These are phyloP conservation scores for Phytophthora citrophthora DNA, from an alignment of 352 stramenopile species.

Conservation along the genomic window DNA sequence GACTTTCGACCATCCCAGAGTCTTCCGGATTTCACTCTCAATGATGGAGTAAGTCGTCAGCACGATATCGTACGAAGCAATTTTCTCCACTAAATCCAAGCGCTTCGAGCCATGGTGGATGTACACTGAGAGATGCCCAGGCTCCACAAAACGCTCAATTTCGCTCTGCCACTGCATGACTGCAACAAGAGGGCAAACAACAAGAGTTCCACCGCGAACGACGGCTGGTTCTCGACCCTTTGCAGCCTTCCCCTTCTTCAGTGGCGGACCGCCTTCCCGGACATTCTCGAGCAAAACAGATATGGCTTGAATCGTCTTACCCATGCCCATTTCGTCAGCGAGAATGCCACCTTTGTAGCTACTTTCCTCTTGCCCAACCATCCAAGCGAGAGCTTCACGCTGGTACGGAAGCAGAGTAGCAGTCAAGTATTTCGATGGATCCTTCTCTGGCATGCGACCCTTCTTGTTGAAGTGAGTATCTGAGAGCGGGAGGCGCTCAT, in stretches of 20 bases:
- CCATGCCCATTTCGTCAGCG: slow-evolving; percentile 98
- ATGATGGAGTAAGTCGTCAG: slow-evolving; percentile 99
- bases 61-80: slow-evolving; percentile 97
- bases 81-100: slow-evolving; percentile 61
- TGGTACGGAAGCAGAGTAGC: slow-evolving; percentile 98
- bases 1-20: slow-evolving; percentile 73
- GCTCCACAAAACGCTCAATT: slow-evolving; percentile 93
- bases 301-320: slow-evolving; percentile 98
- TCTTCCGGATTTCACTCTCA: slow-evolving; percentile 91
- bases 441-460: slow-evolving; percentile 63
- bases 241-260: slow-evolving; percentile 21
- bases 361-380: slow-evolving; percentile 91
- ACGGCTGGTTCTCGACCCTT: slow-evolving; percentile 12
- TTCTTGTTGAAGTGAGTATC: slow-evolving; percentile 84
- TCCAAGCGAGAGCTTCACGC: slow-evolving; percentile 97
- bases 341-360: slow-evolving; percentile 95
- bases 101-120: slow-evolving; percentile 96
- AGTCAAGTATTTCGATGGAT: slow-evolving; percentile 81
- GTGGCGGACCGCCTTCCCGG: slow-evolving; percentile 29
- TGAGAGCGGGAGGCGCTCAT: slow-evolving; percentile 71
- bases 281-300: slow-evolving; percentile 94
- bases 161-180: slow-evolving; percentile 95
- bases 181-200: slow-evolving; percentile 97
- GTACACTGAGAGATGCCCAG: slow-evolving; percentile 92
- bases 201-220: slow-evolving; percentile 90